Conservation (phyloP, 257 asterid genomes). For the Cruciata laevipes region DNA sequence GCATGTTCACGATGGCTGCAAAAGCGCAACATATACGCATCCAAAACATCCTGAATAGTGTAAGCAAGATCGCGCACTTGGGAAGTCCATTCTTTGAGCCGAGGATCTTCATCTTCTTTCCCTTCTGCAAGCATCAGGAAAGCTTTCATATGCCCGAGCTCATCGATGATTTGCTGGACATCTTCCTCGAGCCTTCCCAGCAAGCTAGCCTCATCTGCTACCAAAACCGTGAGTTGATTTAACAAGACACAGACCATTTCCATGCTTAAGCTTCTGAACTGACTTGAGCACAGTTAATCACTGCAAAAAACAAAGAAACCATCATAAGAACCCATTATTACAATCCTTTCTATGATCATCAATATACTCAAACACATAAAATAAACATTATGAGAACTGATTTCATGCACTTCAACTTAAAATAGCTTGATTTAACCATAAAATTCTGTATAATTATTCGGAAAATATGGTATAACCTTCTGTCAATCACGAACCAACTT, state of each 20-base stretch:
- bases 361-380: too few relatives aligned
- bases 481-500: too few relatives aligned
- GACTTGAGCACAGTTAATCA: background rate
- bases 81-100: background rate
- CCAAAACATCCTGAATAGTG: conserved; percentile 3
- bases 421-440: too few relatives aligned
- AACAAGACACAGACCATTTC: background rate
- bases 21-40: background rate
- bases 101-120: conserved; percentile 2
- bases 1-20: background rate
- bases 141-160: conserved; percentile 7
- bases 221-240: conserved; percentile 6
- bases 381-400: too few relatives aligned
- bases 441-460: too few relatives aligned
- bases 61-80: conserved; percentile 5
- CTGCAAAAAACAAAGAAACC: background rate
- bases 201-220: conserved; percentile 1
- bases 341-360: too few relatives aligned
- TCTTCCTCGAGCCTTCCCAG: background rate
- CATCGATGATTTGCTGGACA: conserved; percentile 2
- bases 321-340: too few relatives aligned
- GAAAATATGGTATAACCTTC: too few relatives aligned
- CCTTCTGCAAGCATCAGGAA: conserved; percentile 4
- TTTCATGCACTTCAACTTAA: too few relatives aligned
- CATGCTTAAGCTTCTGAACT: background rate